These are phyloP conservation scores for Escovopsis weberi DNA, from an alignment of 2,329 filamentous ascomycete species.

Conservation along the genomic window DNA sequence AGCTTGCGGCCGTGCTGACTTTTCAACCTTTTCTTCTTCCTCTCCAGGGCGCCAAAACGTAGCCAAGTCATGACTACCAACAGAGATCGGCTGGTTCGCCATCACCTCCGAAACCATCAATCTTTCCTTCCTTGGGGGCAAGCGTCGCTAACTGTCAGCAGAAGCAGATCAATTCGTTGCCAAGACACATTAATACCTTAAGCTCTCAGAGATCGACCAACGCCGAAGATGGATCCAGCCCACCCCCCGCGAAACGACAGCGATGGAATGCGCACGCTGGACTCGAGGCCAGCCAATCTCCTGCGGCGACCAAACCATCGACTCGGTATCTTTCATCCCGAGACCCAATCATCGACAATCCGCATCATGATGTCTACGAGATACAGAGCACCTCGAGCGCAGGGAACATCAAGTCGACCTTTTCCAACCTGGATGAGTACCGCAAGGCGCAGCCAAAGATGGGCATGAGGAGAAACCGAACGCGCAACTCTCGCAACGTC, in stretches of 20 bases:
- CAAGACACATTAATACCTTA: constrained; percentile 11
- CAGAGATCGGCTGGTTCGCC: constrained; percentile 12
- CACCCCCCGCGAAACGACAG: constrained; percentile 12
- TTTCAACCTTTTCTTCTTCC: neutral
- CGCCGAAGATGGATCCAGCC: constrained; percentile 2
- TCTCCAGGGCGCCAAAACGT: constrained; percentile 11
- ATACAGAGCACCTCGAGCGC: constrained; percentile 6
- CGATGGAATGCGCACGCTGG: constrained; percentile 3
- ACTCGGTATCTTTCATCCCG: neutral
- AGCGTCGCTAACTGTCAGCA: constrained; percentile 4
- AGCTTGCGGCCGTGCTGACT: constrained; percentile 9
- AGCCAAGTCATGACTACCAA: constrained; percentile 8
- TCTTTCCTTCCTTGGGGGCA: no score
- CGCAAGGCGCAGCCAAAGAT: constrained; percentile 7
- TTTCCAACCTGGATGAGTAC: constrained; percentile 7
- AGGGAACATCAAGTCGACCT: neutral
- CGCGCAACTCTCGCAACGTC: constrained; percentile 3
- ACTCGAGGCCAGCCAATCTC: constrained; percentile 1
- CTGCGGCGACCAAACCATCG: neutral
- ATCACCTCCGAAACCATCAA: neutral
- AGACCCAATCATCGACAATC: neutral
- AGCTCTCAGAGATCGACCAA: neutral
- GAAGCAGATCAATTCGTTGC: constrained; percentile 11
- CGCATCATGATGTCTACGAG: constrained; percentile 4
- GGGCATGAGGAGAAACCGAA: neutral